phyloP scores from a whole-genome alignment of 805 yeast genomes.

The Candida anglica region DNA sequence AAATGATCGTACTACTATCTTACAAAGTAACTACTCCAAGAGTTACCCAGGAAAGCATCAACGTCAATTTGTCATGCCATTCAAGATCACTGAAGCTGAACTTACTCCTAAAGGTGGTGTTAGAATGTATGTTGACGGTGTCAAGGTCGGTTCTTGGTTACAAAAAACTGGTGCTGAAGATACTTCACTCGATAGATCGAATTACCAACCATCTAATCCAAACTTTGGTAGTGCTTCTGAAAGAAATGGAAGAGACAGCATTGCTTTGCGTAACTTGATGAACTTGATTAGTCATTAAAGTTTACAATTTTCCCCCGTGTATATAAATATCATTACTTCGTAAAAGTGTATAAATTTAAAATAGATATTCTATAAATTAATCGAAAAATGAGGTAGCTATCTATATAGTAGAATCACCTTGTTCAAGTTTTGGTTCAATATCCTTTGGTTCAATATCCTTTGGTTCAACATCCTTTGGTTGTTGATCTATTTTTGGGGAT shows the following conservation, averaged over 20 bases:
- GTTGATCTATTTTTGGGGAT: no score
- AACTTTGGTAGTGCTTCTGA: constrained; percentile 28
- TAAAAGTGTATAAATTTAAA: no score
- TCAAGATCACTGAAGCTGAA: constrained; percentile 36
- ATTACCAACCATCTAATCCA: constrained; percentile 29
- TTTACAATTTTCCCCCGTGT: constrained; percentile 1
- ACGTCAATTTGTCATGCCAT: constrained; percentile 41
- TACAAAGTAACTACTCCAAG: constrained; percentile 36
- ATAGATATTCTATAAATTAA: no score
- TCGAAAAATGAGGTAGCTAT: no score
- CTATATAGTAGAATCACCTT: no score
- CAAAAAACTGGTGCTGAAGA: constrained; percentile 16
- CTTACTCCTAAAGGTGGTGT: constrained; percentile 33
- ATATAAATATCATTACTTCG: constrained; percentile 1
- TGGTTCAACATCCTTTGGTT: no score
- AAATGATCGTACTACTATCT: constrained; percentile 30
- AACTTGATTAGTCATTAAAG: constrained; percentile 16
- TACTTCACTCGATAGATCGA: constrained; percentile 15
- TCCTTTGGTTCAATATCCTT: no score
- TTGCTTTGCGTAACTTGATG: constrained; percentile 20
- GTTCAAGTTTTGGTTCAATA: no score
- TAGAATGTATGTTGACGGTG: constrained; percentile 36
- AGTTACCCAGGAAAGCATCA: constrained; percentile 38
- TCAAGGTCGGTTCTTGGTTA: constrained; percentile 40
- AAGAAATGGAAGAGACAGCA: constrained; percentile 29